Conservation (phyloP, 352 stramenopile genomes). For the Globisporangium sylvaticum region DNA sequence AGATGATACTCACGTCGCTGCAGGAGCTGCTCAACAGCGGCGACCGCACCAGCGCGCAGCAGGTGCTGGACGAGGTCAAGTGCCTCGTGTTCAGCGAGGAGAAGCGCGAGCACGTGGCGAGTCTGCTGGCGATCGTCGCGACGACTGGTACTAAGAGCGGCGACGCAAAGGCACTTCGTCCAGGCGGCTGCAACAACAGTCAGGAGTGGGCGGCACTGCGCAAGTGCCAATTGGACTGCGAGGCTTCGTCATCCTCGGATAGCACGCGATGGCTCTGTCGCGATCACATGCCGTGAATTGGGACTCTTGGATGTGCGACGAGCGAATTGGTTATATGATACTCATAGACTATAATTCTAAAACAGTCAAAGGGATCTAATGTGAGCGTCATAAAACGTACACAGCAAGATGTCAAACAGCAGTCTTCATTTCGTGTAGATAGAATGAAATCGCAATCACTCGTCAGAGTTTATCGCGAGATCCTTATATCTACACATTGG, state of each 20-base stretch:
- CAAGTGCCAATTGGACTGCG: constrained; percentile 27
- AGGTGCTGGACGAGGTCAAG: constrained; percentile 55
- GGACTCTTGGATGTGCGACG: not conserved
- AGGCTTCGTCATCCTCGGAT: constrained; percentile 18
- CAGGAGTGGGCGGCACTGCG: constrained; percentile 34
- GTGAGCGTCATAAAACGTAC: no score
- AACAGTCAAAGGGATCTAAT: no score
- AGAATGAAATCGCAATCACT: no score
- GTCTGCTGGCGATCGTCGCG: constrained; percentile 45
- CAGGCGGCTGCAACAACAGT: constrained; percentile 14
- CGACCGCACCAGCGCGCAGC: constrained; percentile 28
- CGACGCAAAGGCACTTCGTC: not conserved
- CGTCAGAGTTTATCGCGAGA: no score
- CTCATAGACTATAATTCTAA: no score
- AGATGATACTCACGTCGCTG: constrained; percentile 48
- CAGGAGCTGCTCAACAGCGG: constrained; percentile 39
- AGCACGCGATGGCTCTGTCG: constrained; percentile 48
- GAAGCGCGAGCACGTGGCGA: constrained; percentile 58
- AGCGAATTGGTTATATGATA: no score
- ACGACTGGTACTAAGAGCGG: constrained; percentile 8
- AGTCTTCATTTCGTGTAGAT: no score
- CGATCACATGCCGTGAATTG: constrained; percentile 16
- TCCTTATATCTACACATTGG: no score
- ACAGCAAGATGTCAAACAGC: no score
- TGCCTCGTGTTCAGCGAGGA: constrained; percentile 53